Percentiles rank a stretch among this genome's conserved stretches.
phyloP scores from a whole-genome alignment of 2,329 filamentous ascomycete species.

The Torrubiellomyces zombiae region DNA sequence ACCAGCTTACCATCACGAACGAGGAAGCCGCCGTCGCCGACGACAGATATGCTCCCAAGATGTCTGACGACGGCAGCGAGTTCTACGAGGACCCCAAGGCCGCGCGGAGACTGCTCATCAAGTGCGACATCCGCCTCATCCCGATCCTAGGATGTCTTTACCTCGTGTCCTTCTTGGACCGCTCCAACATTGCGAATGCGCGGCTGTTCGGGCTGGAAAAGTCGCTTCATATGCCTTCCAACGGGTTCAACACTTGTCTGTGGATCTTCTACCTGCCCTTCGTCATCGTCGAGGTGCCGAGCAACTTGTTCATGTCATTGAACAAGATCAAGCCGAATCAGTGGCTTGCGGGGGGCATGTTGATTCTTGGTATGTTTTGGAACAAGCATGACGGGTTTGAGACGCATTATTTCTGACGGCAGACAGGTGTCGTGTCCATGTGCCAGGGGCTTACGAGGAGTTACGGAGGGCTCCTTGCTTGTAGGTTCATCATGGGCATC shows the following conservation, averaged over 20 bases:
- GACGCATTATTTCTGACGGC: background rate
- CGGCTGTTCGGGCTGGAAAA: constrained; percentile 28
- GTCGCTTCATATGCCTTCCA: constrained; percentile 12
- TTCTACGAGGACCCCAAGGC: constrained; percentile 3
- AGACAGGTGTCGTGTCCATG: constrained; percentile 4
- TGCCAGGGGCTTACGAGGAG: constrained; percentile 5
- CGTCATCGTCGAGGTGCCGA: constrained; percentile 40
- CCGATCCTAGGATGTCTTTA: constrained; percentile 19
- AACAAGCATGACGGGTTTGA: constrained; percentile 1
- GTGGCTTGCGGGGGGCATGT: constrained; percentile 4
- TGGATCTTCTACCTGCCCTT: constrained; percentile 51
- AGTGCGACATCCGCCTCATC: constrained; percentile 5
- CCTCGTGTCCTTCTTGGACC: constrained; percentile 37
- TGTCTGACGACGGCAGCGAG: constrained; percentile 1
- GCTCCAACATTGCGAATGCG: constrained; percentile 31
- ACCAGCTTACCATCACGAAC: constrained; percentile 1
- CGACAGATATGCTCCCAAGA: background rate
- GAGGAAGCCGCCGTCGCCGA: background rate
- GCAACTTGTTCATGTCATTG: constrained; percentile 22
- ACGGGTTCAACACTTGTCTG: constrained; percentile 28
- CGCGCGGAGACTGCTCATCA: constrained; percentile 3
- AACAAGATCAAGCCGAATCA: constrained; percentile 6
- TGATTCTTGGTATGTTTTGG: constrained; percentile 4
- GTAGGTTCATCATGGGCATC: constrained; percentile 6
- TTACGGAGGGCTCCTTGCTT: constrained; percentile 4